phyloP scores from a whole-genome alignment of 2,329 filamentous ascomycete genomes.

The Scortechinia acanthostroma region DNA sequence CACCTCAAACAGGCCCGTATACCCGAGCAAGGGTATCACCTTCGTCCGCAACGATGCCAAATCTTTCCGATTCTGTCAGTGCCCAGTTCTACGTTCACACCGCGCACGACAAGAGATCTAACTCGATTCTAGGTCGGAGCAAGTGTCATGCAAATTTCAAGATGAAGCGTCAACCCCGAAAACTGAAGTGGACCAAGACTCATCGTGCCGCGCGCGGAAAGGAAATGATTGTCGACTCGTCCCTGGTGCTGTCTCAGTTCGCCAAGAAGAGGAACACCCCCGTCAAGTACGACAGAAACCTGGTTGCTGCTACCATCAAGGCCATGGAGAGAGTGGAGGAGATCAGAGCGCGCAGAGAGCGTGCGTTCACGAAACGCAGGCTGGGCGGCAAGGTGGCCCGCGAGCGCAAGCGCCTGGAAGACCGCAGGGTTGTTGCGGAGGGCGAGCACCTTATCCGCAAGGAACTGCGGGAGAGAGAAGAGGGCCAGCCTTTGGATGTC shows the following conservation, averaged over 20 bases:
- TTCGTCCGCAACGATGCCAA: slow-evolving; percentile 2
- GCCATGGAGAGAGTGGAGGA: slow-evolving; percentile 1
- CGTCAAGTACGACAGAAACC: slow-evolving; percentile 3
- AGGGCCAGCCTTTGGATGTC: slow-evolving; percentile 17
- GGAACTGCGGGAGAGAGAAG: slow-evolving; percentile 12
- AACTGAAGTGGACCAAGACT: slow-evolving; percentile 1
- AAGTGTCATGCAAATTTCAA: slow-evolving; percentile 1
- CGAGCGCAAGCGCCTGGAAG: slow-evolving; percentile 2
- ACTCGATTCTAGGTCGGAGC: neutral
- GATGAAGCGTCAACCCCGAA: slow-evolving; percentile 2
- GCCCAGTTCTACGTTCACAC: too few relatives aligned
- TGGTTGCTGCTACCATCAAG: neutral
- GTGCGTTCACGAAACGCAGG: neutral
- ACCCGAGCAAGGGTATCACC: neutral
- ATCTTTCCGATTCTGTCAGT: too few relatives aligned
- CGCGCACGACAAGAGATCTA: too few relatives aligned
- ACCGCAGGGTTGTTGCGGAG: slow-evolving; percentile 1
- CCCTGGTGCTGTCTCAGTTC: slow-evolving; percentile 2
- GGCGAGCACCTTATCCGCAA: slow-evolving; percentile 2
- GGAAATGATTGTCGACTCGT: slow-evolving; percentile 3
- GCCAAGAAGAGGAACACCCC: slow-evolving; percentile 1
- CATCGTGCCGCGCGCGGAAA: neutral
- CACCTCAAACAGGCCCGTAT: too few relatives aligned
- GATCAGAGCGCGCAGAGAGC: neutral
- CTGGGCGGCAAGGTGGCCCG: neutral